Evolutionary conservation across 202 grass and related monocot genomes (phyloP).

Genomic region (Panicum virgatum): DNA sequence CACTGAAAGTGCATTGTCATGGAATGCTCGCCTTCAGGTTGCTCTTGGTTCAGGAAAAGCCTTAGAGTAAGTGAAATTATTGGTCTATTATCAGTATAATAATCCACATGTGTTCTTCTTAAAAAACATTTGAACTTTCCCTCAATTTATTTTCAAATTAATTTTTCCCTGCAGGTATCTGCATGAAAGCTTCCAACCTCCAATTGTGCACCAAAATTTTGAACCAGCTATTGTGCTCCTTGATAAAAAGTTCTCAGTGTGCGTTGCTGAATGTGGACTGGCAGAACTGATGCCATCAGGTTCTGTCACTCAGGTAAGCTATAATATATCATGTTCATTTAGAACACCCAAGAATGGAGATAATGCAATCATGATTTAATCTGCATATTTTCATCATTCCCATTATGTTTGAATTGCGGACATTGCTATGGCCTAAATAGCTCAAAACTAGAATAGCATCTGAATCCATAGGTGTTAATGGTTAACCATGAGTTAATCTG

Average conservation of each 20-base stretch:
- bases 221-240: constrained; percentile 78
- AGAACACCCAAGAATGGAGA: neutral
- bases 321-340: constrained; percentile 32
- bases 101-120: constrained; percentile 2
- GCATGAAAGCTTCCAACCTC: constrained; percentile 67
- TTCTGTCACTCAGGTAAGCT: constrained; percentile 77
- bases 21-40: constrained; percentile 76
- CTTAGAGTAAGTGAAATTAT: constrained; percentile 73
- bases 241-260: constrained; percentile 67
- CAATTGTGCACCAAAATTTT: constrained; percentile 72
- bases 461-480: constrained; percentile 6
- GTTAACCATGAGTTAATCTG: neutral
- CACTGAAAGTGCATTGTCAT: constrained; percentile 47
- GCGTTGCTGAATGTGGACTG: constrained; percentile 82
- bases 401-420: constrained; percentile 14
- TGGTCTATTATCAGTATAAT: neutral
- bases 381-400: neutral
- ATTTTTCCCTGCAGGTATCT: constrained; percentile 65
- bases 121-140: constrained; percentile 6
- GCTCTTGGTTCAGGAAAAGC: constrained; percentile 88
- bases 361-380: neutral
- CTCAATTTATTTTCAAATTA: constrained; percentile 30
- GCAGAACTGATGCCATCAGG: constrained; percentile 45
- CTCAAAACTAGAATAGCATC: constrained; percentile 11
- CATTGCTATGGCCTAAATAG: constrained; percentile 16